Conservation (phyloP, 148 eudicot genomes). For the Silene uniflora region DNA sequence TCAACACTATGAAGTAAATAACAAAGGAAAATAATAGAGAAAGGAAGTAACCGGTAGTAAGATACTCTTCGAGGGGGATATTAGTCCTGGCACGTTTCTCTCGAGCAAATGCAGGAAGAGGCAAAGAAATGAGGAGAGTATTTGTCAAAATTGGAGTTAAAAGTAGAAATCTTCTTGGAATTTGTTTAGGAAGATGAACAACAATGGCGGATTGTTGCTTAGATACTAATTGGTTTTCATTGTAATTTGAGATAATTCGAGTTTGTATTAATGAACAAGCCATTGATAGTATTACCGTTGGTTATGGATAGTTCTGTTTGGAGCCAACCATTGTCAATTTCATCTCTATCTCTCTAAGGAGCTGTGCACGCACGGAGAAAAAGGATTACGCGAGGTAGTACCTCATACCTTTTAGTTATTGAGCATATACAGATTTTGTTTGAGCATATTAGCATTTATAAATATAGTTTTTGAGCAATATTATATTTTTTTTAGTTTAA, state of each 20-base stretch:
- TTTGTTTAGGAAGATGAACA: slow-evolving; percentile 26
- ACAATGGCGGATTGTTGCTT: neutral
- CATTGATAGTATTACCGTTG: neutral
- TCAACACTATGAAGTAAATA: neutral
- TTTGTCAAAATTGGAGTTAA: slow-evolving; percentile 42
- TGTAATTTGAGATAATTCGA: slow-evolving; percentile 18
- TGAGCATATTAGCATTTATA: too few relatives aligned
- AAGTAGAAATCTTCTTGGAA: slow-evolving; percentile 60
- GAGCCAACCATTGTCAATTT: neutral
- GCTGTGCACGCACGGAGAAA: too few relatives aligned
- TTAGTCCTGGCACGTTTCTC: slow-evolving; percentile 60
- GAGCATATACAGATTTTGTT: too few relatives aligned
- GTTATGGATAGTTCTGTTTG: neutral
- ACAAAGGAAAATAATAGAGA: neutral
- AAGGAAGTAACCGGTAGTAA: slow-evolving; percentile 46
- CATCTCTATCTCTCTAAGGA: neutral
- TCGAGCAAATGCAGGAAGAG: slow-evolving; percentile 53
- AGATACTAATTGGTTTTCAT: slow-evolving; percentile 15
- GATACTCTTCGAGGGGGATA: slow-evolving; percentile 81
- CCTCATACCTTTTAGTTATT: too few relatives aligned
- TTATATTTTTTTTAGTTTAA: too few relatives aligned
- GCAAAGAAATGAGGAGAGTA: slow-evolving; percentile 29
- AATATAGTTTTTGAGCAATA: too few relatives aligned
- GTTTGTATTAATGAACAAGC: slow-evolving; percentile 11
- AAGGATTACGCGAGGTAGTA: too few relatives aligned